phyloP scores from a whole-genome alignment of 2,329 filamentous ascomycete genomes.

The Phaeosphaeria sp. region DNA sequence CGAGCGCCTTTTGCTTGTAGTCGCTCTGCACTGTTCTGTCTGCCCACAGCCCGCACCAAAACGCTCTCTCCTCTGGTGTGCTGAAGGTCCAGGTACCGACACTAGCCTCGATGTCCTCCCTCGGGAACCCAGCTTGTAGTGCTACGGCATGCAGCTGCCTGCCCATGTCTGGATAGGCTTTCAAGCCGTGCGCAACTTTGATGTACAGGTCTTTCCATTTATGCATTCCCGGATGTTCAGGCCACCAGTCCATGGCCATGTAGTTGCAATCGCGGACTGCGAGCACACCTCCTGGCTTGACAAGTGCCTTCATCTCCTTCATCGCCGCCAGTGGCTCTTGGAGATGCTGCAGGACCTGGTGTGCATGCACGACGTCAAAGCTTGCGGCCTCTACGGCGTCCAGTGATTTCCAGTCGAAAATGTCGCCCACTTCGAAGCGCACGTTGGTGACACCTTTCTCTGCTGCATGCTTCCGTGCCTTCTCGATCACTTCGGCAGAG shows the following conservation, averaged over 20 bases:
- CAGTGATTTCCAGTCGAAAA: constrained; percentile 50
- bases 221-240: constrained; percentile 41
- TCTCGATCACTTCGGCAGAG: constrained; percentile 51
- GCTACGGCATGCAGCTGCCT: constrained; percentile 45
- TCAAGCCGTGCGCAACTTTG: constrained; percentile 37
- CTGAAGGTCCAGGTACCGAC: constrained; percentile 53
- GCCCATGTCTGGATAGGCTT: constrained; percentile 45
- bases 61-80: constrained; percentile 45
- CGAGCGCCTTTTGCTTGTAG: constrained; percentile 46
- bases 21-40: constrained; percentile 44
- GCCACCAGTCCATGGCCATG: constrained; percentile 48
- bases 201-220: constrained; percentile 47
- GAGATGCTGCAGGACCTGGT: constrained; percentile 66
- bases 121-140: constrained; percentile 49
- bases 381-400: constrained; percentile 49
- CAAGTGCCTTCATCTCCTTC: constrained; percentile 62
- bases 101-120: constrained; percentile 48
- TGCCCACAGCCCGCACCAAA: constrained; percentile 53
- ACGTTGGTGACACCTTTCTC: constrained; percentile 49
- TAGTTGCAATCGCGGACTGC: constrained; percentile 52
- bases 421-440: constrained; percentile 50
- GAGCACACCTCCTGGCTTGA: constrained; percentile 61
- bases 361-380: constrained; percentile 67
- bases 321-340: constrained; percentile 58
- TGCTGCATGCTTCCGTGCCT: constrained; percentile 47